Percentiles rank a stretch among this genome's conserved stretches.
phyloP scores from a whole-genome alignment of 1,284 basidiomycete species.

The Papiliotrema laurentii region DNA sequence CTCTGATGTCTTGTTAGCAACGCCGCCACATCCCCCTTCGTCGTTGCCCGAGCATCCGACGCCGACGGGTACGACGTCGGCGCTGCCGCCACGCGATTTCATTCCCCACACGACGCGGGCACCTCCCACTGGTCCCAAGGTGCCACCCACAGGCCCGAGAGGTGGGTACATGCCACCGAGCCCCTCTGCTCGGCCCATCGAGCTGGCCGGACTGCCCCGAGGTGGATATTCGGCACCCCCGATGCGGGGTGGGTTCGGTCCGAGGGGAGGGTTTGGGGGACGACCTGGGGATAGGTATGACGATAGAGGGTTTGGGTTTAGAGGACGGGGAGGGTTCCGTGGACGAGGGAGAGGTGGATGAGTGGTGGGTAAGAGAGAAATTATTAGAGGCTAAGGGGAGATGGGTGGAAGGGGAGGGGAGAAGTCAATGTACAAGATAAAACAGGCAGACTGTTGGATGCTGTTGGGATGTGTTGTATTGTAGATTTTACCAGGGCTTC shows the following conservation, averaged over 20 bases:
- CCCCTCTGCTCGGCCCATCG: background rate
- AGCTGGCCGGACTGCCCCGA: background rate
- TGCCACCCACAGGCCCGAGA: conserved; percentile 6
- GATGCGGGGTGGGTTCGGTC: background rate
- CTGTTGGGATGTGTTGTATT: background rate
- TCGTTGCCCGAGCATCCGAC: background rate
- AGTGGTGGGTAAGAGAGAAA: background rate
- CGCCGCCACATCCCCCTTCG: background rate
- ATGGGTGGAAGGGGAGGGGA: background rate
- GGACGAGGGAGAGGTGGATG: background rate
- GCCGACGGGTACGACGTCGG: background rate
- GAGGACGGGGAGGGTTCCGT: conserved; percentile 1
- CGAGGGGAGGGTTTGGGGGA: background rate
- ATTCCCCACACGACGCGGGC: conserved; percentile 4
- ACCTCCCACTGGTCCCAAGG: conserved; percentile 6
- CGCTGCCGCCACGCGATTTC: background rate
- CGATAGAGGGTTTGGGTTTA: background rate
- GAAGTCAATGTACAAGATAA: background rate
- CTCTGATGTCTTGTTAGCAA: background rate
- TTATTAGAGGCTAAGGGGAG: background rate
- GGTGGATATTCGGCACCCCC: background rate
- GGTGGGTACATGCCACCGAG: background rate
- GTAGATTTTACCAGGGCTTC: background rate
- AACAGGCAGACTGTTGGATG: background rate
- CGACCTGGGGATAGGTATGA: background rate